Conservation (phyloP, 1,284 basidiomycete genomes). For the Trametes polyzona region DNA sequence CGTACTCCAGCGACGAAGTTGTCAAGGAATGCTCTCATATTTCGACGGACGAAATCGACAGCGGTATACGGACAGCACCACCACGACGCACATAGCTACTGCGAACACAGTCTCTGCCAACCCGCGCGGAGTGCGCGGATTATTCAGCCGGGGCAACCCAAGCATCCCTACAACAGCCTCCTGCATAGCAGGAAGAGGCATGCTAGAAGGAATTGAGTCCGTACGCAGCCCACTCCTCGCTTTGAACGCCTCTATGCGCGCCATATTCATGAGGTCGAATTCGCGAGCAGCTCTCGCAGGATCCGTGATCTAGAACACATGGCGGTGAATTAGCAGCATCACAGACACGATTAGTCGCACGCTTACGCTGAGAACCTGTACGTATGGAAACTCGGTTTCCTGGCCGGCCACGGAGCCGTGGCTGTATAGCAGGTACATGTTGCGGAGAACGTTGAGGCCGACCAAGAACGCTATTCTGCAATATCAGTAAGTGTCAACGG, state of each 20-base stretch:
- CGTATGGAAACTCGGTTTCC: not conserved
- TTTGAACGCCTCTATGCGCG: slow-evolving; percentile 1
- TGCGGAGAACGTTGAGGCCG: slow-evolving; percentile 10
- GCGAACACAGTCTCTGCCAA: not conserved
- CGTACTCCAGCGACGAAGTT: too few species aligned
- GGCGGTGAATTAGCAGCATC: too few species aligned
- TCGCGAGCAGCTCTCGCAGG: not conserved
- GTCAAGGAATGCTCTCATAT: not conserved
- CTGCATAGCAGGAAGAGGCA: not conserved
- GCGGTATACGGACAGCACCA: not conserved
- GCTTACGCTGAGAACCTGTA: slow-evolving; percentile 11
- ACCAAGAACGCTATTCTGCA: slow-evolving; percentile 10
- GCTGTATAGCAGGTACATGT: slow-evolving; percentile 1
- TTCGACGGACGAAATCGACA: not conserved
- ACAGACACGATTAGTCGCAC: too few species aligned
- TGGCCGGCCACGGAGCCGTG: not conserved
- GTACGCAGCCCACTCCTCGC: not conserved
- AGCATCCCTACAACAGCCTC: not conserved
- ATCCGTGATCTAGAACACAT: not conserved
- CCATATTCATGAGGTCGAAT: slow-evolving; percentile 5
- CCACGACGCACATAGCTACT: not conserved
- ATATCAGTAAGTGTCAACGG: not conserved
- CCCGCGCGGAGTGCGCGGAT: not conserved
- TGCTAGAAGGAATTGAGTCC: not conserved
- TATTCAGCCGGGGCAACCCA: not conserved